Evolutionary conservation across 2,329 filamentous ascomycete species (phyloP), one percentile per base, ranked within the genome.

Genomic region (Dactylellina cionopaga): DNA sequence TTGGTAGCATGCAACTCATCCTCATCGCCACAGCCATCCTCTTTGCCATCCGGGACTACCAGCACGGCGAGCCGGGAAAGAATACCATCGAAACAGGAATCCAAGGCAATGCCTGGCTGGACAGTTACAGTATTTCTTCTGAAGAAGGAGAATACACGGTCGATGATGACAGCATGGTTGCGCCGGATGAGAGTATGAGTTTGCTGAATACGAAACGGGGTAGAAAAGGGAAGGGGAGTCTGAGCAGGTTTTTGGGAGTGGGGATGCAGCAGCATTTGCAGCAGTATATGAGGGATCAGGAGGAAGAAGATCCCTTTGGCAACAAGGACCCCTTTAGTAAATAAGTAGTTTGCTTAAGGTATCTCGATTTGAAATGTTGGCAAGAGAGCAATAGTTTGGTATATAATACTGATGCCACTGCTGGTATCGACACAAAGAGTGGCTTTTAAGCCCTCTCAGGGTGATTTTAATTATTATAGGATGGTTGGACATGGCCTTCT

Each of bases 1-100:
- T 76, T 22, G 75, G 75, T 27, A 69, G 65, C 15, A 76, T 76
- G 75, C 75, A 76, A 52, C 31, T 76, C 22, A 35, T 75, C 24
- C 55, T 76, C 9, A 75, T 76, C 52, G 60, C 44, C 5, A 75
- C 71, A 25, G 74, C 74, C 3, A 64, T 75, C 10, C 29, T 62
- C 43, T 76, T 75, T 43, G 58, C 63, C 17, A 43, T 76, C 15
- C 63, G 70, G 9, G 74, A 75, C 27, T 70, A 63, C 41, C 65
- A 70, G 27, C 65, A 60, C 47, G 65, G 65, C 17, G 47, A 70
- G 27, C 65, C 65, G 6, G 65, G 65, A 5, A 70, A 70, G 44
- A 70, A 70, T 17, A 70, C 56, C 17, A 63, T 58, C 9, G 65
- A 70, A 17, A 56, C 65, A 2, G 65, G 65, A 19, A 43, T 63